Evolutionary conservation across 2,329 filamentous ascomycete genomes (phyloP), one percentile per base, ranked within the genome.

Genomic region (Pseudogymnoascus sp.): DNA sequence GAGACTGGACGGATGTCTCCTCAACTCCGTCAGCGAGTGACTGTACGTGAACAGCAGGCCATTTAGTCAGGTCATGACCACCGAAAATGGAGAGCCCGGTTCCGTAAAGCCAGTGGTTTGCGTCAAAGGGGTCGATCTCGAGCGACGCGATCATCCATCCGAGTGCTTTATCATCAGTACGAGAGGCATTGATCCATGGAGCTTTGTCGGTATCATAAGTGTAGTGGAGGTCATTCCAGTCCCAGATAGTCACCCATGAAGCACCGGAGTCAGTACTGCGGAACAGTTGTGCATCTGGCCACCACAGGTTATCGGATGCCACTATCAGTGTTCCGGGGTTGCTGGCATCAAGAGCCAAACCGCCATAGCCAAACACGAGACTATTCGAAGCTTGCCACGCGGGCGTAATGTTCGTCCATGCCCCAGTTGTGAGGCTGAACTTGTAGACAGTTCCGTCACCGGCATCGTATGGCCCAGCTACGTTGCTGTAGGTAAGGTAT

Each of bases 61-160:
- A 84, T 12, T 79, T 80, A 0, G 78, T 79, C n/a, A 84, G 71
- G 63, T 84, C 80, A 60, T 79, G 78, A 1, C 82, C 80, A 8
- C 81, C 81, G 38, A 78, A 82, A 48, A 83, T 71, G 0, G 80
- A 83, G n/a, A 79, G 71, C 2, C 83, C 83, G 0, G 83, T 86
- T n/a, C 80, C 81, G 63, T 85, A 86, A 0, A 85, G 72, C 81
- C 81, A 85, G 69, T 84, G 82, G 67, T 84, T 77, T 62, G 81
- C 83, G 66, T 86, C 81, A 27, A 79, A 76, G 0, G 83, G 83
- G 67, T 85, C 76, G 59, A 86, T 85, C 21, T 80, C 80, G 6
- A 85, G 70, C 0, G 78, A 73, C 67, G 85, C 83, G 7, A 85
- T 81, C 83, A 85, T 85, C 82, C 83, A 85, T 1, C 83, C 83